Evolutionary conservation across 345 rosid genomes (phyloP).

Genomic region (Dovyalis caffra): DNA sequence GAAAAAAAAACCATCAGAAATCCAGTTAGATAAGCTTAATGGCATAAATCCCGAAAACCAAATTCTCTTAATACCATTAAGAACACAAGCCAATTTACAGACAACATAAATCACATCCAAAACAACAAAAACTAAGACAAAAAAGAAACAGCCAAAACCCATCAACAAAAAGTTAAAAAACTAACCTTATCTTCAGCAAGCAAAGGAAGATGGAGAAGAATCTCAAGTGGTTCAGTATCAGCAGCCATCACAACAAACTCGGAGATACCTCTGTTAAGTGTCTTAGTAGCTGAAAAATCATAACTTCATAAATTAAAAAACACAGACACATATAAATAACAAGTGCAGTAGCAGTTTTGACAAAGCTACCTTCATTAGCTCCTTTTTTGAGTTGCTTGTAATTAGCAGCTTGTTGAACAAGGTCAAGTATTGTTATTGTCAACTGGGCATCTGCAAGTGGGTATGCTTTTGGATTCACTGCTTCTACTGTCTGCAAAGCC

Average conservation of each 20-base stretch:
- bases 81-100: background rate
- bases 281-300: constrained; percentile 73
- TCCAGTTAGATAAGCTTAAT: background rate
- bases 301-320: too few species aligned
- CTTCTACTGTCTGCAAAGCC: constrained; percentile 45
- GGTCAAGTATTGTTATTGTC: constrained; percentile 74
- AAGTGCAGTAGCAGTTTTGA: background rate
- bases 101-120: background rate
- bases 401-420: constrained; percentile 90
- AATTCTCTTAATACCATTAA: background rate
- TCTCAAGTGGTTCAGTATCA: constrained; percentile 78
- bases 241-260: constrained; percentile 71
- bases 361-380: constrained; percentile 75
- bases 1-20: too few species aligned
- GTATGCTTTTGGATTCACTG: constrained; percentile 82
- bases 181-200: constrained; percentile 84
- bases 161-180: background rate
- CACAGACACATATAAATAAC: too few species aligned
- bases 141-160: background rate
- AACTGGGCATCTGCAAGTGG: constrained; percentile 86
- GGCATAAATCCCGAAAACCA: background rate
- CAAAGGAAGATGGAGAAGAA: constrained; percentile 67
- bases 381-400: constrained; percentile 99
- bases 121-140: background rate
- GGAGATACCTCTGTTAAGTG: constrained; percentile 87